Evolutionary conservation across 176 grass and related monocot species (phyloP).

Genomic region (Bothriochloa decipiens): DNA sequence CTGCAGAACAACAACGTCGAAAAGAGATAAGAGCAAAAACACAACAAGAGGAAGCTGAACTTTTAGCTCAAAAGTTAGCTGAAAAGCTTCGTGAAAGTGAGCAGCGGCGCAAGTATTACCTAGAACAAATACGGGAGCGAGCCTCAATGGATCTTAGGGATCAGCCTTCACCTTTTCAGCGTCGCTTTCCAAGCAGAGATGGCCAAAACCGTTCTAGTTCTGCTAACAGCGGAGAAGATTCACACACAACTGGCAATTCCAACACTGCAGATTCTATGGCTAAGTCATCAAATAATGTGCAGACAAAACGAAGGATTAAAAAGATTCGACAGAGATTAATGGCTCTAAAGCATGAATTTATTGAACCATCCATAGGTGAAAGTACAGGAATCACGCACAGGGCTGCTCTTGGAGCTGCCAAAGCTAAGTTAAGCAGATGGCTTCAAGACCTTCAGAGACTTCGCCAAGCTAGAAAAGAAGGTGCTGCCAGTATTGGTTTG

Average conservation of each 20-base stretch:
- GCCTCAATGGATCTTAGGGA: conserved; percentile 99
- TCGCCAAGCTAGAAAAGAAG: conserved; percentile 97
- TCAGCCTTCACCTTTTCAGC: conserved; percentile 93
- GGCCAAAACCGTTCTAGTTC: conserved; percentile 63
- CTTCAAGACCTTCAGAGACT: conserved; percentile 93
- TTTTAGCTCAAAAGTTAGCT: conserved; percentile 92
- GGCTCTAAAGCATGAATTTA: conserved; percentile 97
- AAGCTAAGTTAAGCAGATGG: conserved; percentile 95
- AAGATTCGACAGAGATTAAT: conserved; percentile 96
- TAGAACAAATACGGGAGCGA: conserved; percentile 98
- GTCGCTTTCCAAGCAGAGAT: conserved; percentile 88
- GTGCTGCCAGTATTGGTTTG: conserved; percentile 89
- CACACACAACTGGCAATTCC: conserved; percentile 51
- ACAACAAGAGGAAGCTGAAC: conserved; percentile 94
- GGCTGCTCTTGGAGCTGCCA: conserved; percentile 73
- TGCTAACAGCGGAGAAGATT: conserved; percentile 75
- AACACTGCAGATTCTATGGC: conserved; percentile 56
- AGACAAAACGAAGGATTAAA: conserved; percentile 87
- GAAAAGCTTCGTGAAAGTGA: conserved; percentile 99
- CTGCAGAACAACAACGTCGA: conserved; percentile 87
- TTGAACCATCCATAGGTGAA: conserved; percentile 75
- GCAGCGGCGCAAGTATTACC: conserved; percentile 93
- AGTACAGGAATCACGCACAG: conserved; percentile 78
- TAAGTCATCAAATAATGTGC: conserved; percentile 64
- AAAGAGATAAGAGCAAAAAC: conserved; percentile 96